Base-by-base conservation (phyloP, 2,329 filamentous ascomycete species). In the Colletotrichum sp. region DNA sequence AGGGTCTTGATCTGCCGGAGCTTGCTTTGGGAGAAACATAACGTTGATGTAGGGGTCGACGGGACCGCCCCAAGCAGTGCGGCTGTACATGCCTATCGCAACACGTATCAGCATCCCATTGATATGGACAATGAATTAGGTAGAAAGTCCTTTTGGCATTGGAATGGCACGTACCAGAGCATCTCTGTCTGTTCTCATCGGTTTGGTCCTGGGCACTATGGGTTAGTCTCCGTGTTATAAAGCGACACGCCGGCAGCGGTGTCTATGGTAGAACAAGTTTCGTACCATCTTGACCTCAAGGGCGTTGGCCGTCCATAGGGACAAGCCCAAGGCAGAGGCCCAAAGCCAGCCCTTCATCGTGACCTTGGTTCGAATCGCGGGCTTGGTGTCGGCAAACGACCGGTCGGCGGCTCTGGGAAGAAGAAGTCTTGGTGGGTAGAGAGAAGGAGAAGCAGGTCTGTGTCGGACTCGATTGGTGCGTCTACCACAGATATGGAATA, bases 11-110 rank as follows among this genome's bases (percentile, higher is more conserved):
- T 93, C 89, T 36, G 90, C 89, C 74, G 90, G 87, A 81, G 91
- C 84, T 86, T 89, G 82, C 86, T 90, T 85, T 78, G 91, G 90
- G 55, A 94, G 86, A 81, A 98, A 98, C 82, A 95, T 95, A 84
- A 95, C 90, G 80, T 94, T 90, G 84, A 99, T 98, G 87, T 95
- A 98, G 24, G 96, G 96, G 80, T 98, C 95, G 76, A 95, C 91
- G 44, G 92, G 91, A 75, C 96, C 96, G 80, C 95, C 95, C 96
- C 96, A 99, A 67, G 94, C 91, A 81, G 92, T 94, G 83, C 92
- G 93, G 87, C 95, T 96, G 88, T 98, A 99, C 96, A 99, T 98
- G 87, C 96, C 95, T 88, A 36, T 18, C 24, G 67, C 12, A 21
- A 16, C 6, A 64, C 36, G 13, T 36, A 64, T 64, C 24, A 64